Evolutionary conservation across 129 eudicot genomes (phyloP), one percentile per base, ranked within the genome.

Genomic region (Daucus carota): DNA sequence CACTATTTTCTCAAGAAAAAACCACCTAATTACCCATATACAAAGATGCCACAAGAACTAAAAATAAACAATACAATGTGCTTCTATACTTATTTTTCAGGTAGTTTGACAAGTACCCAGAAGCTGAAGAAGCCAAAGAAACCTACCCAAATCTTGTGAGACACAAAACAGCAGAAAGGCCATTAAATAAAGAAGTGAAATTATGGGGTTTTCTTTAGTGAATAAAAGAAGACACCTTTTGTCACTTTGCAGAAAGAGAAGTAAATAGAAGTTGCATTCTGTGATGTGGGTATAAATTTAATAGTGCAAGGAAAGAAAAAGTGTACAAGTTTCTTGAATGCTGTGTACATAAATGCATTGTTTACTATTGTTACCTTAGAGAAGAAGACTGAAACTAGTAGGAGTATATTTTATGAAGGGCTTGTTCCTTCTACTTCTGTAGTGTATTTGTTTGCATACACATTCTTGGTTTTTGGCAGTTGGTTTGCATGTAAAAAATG

Each of bases 181-280:
- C 31, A 57, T n/a, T 57, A 57, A 57, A 54, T 22, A 54, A 1
- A 24, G 12, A n/a, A n/a, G 63, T 57, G 32, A n/a, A 28, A 57
- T n/a, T n/a, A n/a, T 57, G 31, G 31, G 65, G 15, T 6, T 22
- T 52, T 52, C 0, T 22, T 22, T 52, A 50, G 57, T 18, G 65
- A 57, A 57, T 57, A 57, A 57, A 57, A 57, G 65, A 57, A 57
- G 65, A 9, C 31, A n/a, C 15, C 65, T 57, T 57, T 57, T 57
- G 65, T 57, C 32, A 57, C 65, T 57, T 57, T 57, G 65, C 65
- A 57, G 29, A 54, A 54, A 54, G 14, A 54, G 63, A 9, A 54
- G 65, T 57, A 57, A 57, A 57, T 24, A 57, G 65, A 57, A 57
- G 65, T n/a, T 54, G 29, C 62, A 54, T n/a, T 22, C 62, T 57